phyloP scores from a whole-genome alignment of 805 yeast genomes.

The Danielozyma ontarioensis region DNA sequence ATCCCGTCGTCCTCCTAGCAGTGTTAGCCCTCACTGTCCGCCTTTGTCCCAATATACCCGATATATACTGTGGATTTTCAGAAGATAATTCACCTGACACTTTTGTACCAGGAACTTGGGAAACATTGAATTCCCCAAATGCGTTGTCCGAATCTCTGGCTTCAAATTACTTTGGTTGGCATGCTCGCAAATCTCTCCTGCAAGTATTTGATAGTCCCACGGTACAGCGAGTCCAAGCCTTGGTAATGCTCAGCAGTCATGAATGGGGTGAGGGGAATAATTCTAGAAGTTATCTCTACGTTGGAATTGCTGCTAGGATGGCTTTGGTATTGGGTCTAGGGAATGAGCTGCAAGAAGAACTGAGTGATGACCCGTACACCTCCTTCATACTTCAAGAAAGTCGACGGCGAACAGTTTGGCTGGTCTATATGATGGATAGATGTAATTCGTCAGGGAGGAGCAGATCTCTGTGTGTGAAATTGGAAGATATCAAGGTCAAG shows the following conservation, averaged over 20 bases:
- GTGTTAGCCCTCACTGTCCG: slow-evolving; percentile 31
- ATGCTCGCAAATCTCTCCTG: slow-evolving; percentile 24
- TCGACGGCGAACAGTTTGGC: slow-evolving; percentile 34
- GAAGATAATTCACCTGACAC: slow-evolving; percentile 20
- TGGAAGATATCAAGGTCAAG: slow-evolving; percentile 25
- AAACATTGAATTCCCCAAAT: not conserved
- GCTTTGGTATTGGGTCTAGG: slow-evolving; percentile 28
- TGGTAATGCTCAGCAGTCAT: slow-evolving; percentile 31
- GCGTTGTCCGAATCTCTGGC: slow-evolving; percentile 9
- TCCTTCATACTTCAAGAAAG: slow-evolving; percentile 21
- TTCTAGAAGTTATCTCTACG: slow-evolving; percentile 30
- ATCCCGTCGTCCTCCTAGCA: slow-evolving; percentile 29
- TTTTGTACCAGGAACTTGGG: slow-evolving; percentile 17
- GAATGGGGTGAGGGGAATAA: slow-evolving; percentile 38
- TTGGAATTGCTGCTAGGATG: slow-evolving; percentile 39
- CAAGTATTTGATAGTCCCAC: slow-evolving; percentile 35
- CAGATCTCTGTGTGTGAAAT: slow-evolving; percentile 25
- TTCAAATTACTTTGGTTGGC: slow-evolving; percentile 35
- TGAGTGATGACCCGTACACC: slow-evolving; percentile 4
- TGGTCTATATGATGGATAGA: slow-evolving; percentile 39
- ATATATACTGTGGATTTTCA: slow-evolving; percentile 26
- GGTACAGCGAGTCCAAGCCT: slow-evolving; percentile 32
- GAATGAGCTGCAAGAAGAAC: not conserved
- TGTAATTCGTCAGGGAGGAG: slow-evolving; percentile 33
- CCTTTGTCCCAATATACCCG: slow-evolving; percentile 25